Conservation (phyloP, 352 stramenopile species). For the Globisporangium canariense region DNA sequence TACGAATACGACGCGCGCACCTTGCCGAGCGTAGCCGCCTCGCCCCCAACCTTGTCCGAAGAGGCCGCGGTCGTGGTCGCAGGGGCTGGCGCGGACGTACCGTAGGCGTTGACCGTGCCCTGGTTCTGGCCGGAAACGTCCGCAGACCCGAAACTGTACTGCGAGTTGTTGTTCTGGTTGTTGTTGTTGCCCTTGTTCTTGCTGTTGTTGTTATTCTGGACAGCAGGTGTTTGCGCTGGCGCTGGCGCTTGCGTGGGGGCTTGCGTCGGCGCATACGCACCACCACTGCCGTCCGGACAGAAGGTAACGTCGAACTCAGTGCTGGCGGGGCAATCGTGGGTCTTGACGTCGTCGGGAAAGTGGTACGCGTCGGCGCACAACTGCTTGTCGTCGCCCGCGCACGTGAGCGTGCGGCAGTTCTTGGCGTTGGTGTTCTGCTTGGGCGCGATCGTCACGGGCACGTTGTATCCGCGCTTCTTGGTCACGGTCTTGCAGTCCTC, state of each 20-base stretch:
- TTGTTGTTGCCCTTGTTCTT: constrained; percentile 6
- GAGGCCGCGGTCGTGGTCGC: constrained; percentile 1
- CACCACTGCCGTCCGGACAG: constrained; percentile 27
- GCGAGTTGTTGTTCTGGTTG: constrained; percentile 6
- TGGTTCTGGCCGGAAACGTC: neutral
- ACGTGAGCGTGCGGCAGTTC: constrained; percentile 36
- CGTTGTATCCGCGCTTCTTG: constrained; percentile 51
- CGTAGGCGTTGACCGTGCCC: constrained; percentile 8
- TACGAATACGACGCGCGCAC: constrained; percentile 54
- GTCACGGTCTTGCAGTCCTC: constrained; percentile 43
- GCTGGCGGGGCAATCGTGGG: constrained; percentile 40
- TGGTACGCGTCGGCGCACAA: constrained; percentile 54
- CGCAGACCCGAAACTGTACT: constrained; percentile 2
- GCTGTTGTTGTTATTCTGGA: constrained; percentile 8
- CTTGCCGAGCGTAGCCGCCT: constrained; percentile 16
- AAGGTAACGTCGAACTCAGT: constrained; percentile 52
- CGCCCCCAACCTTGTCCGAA: constrained; percentile 2
- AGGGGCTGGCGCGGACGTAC: neutral
- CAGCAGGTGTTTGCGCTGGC: neutral
- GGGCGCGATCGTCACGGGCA: constrained; percentile 39
- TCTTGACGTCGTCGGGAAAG: constrained; percentile 69
- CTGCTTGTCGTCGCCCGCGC: constrained; percentile 22
- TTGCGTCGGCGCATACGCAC: neutral
- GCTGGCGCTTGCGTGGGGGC: constrained; percentile 5
- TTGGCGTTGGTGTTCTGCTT: constrained; percentile 20